Evolutionary conservation across 106 monocot species (phyloP), one percentile per base, ranked within the genome.

Genomic region (Acorus calamus): DNA sequence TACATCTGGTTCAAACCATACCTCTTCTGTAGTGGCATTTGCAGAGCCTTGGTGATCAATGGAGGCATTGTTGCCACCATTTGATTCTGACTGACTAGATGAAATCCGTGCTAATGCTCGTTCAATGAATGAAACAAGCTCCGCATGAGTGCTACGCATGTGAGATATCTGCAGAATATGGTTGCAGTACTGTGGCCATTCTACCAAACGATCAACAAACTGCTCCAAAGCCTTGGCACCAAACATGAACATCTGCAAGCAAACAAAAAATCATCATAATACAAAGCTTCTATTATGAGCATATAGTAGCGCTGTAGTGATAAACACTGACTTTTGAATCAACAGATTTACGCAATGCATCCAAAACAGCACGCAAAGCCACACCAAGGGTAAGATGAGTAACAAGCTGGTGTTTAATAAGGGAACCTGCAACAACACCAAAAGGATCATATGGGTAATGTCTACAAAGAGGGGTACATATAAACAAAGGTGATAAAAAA

Each of bases 361-460:
- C 94, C 76, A 96, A 90, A 83, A 96, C 87, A 47, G 73, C 79
- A 54, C 90, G 90, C 71, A 90, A 67, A 62, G 94, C 94, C 73
- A 87, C 84, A 62, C 94, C 94, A 58, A 96, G 90, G 2, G 78
- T 52, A 48, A 91, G 80, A 73, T 87, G 84, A 59, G 84, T 87
- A 63, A 96, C 87, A 70, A 90, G 87, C 66, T 96, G 90, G 67
- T 90, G 77, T 71, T 91, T 96, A 74, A 96, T 96, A 49, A 96
- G 75, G 61, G 87, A 87, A 60, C 94, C 94, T 96, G 69, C 43
- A 50, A 52, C 49, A 69, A 69, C 49, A 11, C 14, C 45, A 56
- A 48, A 41, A 8, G 28, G 28, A 28, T 28, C 28, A 28, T 28
- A 28, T 28, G 28, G 28, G 28, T 28, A 28, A 28, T 28, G 28